These are phyloP conservation scores for Malbranchea cinnamomea DNA, from an alignment of 2,329 filamentous ascomycete genomes.

Conservation along the genomic window DNA sequence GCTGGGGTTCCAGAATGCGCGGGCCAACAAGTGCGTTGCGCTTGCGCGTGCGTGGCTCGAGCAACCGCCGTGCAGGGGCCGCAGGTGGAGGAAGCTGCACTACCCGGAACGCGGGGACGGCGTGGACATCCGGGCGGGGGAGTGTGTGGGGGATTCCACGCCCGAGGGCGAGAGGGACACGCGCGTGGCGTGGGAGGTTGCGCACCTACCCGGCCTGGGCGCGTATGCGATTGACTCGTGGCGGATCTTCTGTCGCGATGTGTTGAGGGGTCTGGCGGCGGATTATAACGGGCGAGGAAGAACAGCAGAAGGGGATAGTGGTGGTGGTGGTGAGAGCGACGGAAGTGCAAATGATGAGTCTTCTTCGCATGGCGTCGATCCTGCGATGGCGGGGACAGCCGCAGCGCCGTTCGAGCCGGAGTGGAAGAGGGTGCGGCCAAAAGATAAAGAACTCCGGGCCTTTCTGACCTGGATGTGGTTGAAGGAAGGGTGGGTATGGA, in stretches of 20 bases:
- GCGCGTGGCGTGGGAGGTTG: slow-evolving; percentile 61
- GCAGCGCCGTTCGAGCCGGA: slow-evolving; percentile 83
- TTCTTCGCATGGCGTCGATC: too few relatives aligned
- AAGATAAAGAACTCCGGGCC: slow-evolving; percentile 78
- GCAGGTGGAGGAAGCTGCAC: slow-evolving; percentile 41
- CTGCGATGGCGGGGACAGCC: too few relatives aligned
- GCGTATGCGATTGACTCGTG: slow-evolving; percentile 78
- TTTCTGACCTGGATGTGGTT: slow-evolving; percentile 88
- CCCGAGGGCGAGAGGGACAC: too few relatives aligned
- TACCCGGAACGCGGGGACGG: slow-evolving; percentile 39
- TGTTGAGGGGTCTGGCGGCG: slow-evolving; percentile 48
- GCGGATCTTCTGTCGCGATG: slow-evolving; percentile 84
- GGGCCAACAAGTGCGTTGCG: slow-evolving; percentile 52
- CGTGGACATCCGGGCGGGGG: slow-evolving; percentile 31
- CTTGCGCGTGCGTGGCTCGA: slow-evolving; percentile 56
- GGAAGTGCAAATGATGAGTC: too few relatives aligned
- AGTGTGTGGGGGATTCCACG: slow-evolving; percentile 35
- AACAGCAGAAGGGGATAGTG: too few relatives aligned
- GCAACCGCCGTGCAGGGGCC: slow-evolving; percentile 44
- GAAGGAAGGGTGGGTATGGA: slow-evolving; percentile 70
- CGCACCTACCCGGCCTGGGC: slow-evolving; percentile 62
- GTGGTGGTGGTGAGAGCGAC: slow-evolving; percentile 30
- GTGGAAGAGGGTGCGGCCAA: slow-evolving; percentile 73
- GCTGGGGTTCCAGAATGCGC: slow-evolving; percentile 55
- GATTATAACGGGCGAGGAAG: too few relatives aligned